phyloP scores from a whole-genome alignment of 345 rosid genomes.

The Melaleuca quinquenervia region DNA sequence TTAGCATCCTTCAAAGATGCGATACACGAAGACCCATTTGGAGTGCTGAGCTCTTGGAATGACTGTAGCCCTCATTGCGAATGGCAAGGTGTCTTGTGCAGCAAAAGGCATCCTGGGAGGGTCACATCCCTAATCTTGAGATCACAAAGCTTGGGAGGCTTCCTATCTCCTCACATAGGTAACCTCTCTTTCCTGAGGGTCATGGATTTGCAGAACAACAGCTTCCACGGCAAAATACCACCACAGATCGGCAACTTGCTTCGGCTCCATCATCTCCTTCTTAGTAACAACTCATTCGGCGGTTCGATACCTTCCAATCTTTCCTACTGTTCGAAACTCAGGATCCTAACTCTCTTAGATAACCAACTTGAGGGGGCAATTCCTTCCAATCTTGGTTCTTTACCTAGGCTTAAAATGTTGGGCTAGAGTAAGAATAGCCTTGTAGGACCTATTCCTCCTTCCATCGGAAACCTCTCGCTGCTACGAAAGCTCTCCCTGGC shows the following conservation, averaged over 20 bases:
- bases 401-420: accelerated
- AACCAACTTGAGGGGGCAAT: neutral
- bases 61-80: neutral
- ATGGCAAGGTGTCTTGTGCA: neutral
- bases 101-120: neutral
- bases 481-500: neutral
- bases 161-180: neutral
- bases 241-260: neutral
- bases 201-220: neutral
- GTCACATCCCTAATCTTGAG: accelerated
- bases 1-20: neutral
- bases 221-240: neutral
- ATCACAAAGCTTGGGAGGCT: neutral
- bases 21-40: neutral
- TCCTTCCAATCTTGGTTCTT: neutral
- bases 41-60: neutral
- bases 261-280: neutral
- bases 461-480: neutral
- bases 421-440: neutral
- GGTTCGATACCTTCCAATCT: neutral
- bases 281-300: neutral
- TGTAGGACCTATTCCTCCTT: neutral
- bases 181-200: neutral
- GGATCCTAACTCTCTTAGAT: accelerated
- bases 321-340: neutral